Evolutionary conservation across 208 protist genomes (phyloP).

Genomic region (Porcisia hertigi): DNA sequence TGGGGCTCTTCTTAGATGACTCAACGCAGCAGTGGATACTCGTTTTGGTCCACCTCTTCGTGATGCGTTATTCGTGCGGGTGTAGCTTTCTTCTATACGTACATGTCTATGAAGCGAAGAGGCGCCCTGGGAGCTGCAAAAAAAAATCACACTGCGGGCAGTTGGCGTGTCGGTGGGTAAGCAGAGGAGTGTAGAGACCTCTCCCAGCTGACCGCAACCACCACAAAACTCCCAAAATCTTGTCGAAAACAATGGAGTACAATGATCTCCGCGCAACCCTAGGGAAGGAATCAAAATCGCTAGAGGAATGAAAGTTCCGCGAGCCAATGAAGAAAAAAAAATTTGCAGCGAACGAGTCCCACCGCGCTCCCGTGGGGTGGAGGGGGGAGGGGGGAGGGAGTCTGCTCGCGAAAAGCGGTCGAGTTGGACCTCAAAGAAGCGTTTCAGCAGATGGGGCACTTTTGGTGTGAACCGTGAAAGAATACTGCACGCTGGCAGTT

Average conservation of each 20-base stretch:
- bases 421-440: background rate
- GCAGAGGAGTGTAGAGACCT: background rate
- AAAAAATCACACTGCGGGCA: background rate
- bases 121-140: background rate
- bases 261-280: background rate
- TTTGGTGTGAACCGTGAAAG: background rate
- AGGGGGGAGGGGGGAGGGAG: too few species aligned
- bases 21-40: background rate
- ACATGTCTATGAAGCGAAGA: constrained; percentile 3
- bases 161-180: background rate
- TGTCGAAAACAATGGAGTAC: background rate
- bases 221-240: background rate
- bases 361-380: background rate
- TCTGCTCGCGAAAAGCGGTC: background rate
- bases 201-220: background rate
- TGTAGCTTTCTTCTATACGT: background rate
- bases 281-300: background rate
- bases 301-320: background rate
- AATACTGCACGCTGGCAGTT: background rate
- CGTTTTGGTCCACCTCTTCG: background rate
- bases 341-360: background rate
- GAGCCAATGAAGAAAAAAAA: background rate
- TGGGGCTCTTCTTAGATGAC: background rate
- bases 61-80: background rate
- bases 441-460: background rate